Conservation (phyloP, 768 basidiomycete genomes). For the Sarcomyxa edulis region DNA sequence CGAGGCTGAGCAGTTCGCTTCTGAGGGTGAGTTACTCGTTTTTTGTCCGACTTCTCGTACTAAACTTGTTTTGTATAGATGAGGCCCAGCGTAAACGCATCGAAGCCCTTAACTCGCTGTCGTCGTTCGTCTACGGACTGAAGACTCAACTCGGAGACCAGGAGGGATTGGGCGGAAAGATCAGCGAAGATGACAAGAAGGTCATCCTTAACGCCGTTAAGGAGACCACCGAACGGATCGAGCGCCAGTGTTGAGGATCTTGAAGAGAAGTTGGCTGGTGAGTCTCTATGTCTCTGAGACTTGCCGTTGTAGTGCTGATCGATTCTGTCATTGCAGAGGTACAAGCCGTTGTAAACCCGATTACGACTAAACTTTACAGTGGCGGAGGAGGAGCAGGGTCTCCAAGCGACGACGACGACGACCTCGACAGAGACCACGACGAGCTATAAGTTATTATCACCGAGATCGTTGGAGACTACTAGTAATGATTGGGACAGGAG, state of each 20-base stretch:
- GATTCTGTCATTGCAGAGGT: no score
- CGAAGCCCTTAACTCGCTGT: conserved; percentile 79
- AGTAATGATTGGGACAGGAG: no score
- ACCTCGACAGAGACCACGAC: no score
- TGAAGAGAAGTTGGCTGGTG: conserved; percentile 80
- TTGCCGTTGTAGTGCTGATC: no score
- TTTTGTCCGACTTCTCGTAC: no score
- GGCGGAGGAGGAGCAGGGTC: no score
- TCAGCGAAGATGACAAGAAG: conserved; percentile 79
- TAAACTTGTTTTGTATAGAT: no score
- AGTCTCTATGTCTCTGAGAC: conserved; percentile 16
- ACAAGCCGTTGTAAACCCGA: no score
- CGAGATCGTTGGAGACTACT: no score
- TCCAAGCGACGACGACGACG: no score
- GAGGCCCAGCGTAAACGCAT: conserved; percentile 77
- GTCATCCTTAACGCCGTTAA: conserved; percentile 76
- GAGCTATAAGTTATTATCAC: no score
- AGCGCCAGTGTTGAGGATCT: conserved; percentile 80
- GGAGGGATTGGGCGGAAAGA: conserved; percentile 88
- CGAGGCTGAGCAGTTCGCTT: conserved; percentile 88
- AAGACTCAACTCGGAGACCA: conserved; percentile 84
- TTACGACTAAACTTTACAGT: no score
- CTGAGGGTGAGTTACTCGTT: conserved; percentile 53
- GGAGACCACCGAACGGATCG: conserved; percentile 76
- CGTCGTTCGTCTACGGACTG: conserved; percentile 79